Evolutionary conservation across 179 eudicot species (phyloP).

Genomic region (Kewa caespitosa): DNA sequence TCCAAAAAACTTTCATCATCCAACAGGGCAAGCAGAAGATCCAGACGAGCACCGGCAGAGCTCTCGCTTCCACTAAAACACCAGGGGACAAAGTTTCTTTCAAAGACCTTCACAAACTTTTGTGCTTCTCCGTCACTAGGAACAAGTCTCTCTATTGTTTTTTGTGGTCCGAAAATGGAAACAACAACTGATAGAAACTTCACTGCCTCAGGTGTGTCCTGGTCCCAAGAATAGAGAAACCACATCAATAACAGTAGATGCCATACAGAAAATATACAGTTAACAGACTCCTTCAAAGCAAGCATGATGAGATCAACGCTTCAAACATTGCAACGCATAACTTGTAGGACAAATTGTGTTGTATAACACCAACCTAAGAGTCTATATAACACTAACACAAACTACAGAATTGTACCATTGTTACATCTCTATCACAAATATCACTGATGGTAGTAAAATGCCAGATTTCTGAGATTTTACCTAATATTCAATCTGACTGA

Average conservation of each 20-base stretch:
- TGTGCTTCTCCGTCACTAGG: slow-evolving; percentile 28
- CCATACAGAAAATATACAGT: neutral
- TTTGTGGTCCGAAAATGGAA: slow-evolving; percentile 70
- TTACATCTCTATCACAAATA: too few species aligned
- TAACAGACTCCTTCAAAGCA: neutral
- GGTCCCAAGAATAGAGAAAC: slow-evolving; percentile 23
- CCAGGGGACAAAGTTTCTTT: slow-evolving; percentile 70
- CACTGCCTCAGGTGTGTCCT: slow-evolving; percentile 73
- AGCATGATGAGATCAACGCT: neutral
- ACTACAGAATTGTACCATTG: too few species aligned
- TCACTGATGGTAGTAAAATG: too few species aligned
- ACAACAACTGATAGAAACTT: slow-evolving; percentile 53
- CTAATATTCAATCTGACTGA: too few species aligned
- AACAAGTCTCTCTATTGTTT: slow-evolving; percentile 43
- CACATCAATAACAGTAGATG: slow-evolving; percentile 11
- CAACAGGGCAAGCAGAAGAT: slow-evolving; percentile 75
- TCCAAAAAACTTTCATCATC: slow-evolving; percentile 59
- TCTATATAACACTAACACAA: too few species aligned
- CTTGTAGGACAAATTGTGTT: too few species aligned
- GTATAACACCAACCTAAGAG: too few species aligned
- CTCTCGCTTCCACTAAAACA: slow-evolving; percentile 56
- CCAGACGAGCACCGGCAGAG: slow-evolving; percentile 54
- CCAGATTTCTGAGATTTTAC: too few species aligned
- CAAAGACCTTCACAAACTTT: slow-evolving; percentile 60
- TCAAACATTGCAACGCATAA: neutral